Percentiles rank a stretch among this genome's conserved stretches.
Evolutionary conservation across 2,329 filamentous ascomycete genomes (phyloP).

Genomic region (Colletotrichum tropicicola): DNA sequence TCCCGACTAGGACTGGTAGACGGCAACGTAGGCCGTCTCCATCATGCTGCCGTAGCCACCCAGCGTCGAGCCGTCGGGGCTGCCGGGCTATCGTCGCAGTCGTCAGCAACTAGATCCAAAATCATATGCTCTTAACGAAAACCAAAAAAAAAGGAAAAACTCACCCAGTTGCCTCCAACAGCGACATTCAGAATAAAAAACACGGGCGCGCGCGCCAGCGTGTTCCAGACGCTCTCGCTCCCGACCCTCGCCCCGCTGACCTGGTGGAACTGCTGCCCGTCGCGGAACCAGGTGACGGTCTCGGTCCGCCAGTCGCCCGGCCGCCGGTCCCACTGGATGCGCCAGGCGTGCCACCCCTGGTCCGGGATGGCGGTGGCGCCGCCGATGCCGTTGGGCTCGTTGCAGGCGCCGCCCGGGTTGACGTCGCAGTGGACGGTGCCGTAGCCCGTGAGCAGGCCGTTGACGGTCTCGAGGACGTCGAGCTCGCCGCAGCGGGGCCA

Average conservation of each 20-base stretch:
- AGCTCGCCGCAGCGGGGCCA: slow-evolving; percentile 62
- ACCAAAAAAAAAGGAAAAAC: slow-evolving; percentile 17
- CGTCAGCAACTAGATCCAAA: not conserved
- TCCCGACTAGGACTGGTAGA: slow-evolving; percentile 44
- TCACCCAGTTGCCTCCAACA: slow-evolving; percentile 55
- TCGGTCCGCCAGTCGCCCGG: slow-evolving; percentile 53
- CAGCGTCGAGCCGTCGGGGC: slow-evolving; percentile 43
- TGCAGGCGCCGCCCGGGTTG: slow-evolving; percentile 54
- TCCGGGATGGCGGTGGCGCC: slow-evolving; percentile 49
- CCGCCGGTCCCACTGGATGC: slow-evolving; percentile 55
- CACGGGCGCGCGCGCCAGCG: slow-evolving; percentile 50
- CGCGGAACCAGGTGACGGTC: slow-evolving; percentile 58
- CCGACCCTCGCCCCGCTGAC: slow-evolving; percentile 52
- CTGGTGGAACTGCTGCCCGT: slow-evolving; percentile 53
- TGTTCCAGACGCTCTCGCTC: slow-evolving; percentile 52
- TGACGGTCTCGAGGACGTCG: slow-evolving; percentile 59
- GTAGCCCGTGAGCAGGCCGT: slow-evolving; percentile 53
- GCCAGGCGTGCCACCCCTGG: slow-evolving; percentile 57
- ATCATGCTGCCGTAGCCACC: slow-evolving; percentile 50
- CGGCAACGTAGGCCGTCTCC: slow-evolving; percentile 49
- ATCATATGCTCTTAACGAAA: not conserved
- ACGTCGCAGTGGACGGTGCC: slow-evolving; percentile 59
- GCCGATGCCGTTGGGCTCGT: slow-evolving; percentile 54
- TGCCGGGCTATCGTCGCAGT: slow-evolving; percentile 36
- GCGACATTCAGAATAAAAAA: slow-evolving; percentile 59